phyloP scores from a whole-genome alignment of 2,329 filamentous ascomycete species.

The Lasiodiplodia sp. region DNA sequence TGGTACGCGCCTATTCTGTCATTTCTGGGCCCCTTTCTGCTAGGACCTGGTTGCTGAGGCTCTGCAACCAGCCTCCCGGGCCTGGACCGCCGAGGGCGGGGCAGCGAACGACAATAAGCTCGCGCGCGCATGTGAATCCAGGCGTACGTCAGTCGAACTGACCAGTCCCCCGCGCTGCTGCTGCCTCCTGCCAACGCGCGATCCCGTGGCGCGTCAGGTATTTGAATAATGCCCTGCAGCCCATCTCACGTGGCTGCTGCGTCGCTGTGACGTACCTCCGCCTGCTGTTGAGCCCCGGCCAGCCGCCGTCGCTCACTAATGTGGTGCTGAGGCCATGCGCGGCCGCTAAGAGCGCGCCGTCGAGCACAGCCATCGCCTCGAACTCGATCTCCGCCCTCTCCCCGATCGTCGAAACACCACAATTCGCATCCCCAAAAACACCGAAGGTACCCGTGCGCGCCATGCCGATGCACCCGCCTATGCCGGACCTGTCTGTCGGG shows the following conservation, averaged over 20 bases:
- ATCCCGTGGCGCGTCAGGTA: not conserved
- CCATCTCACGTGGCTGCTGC: not conserved
- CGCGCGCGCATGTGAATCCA: not conserved
- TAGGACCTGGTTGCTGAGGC: not conserved
- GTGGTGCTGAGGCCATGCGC: not conserved
- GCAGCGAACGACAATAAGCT: not conserved
- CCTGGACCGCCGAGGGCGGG: not conserved
- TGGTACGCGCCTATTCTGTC: constrained; percentile 1
- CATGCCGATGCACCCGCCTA: not conserved
- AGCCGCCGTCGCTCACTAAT: constrained; percentile 5
- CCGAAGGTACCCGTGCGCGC: not conserved
- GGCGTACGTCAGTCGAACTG: not conserved
- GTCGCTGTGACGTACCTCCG: constrained; percentile 1
- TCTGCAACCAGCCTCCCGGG: not conserved
- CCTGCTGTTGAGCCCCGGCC: not conserved
- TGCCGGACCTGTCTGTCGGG: constrained; percentile 9
- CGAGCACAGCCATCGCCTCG: not conserved
- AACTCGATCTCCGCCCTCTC: not conserved
- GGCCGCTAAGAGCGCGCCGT: not conserved
- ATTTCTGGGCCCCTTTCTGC: not conserved
- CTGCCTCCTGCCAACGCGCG: not conserved
- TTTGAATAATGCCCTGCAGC: not conserved
- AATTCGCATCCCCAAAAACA: not conserved
- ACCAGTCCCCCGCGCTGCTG: not conserved
- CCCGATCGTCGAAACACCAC: constrained; percentile 4